These are phyloP conservation scores for Candida easanensis DNA, from an alignment of 805 yeast genomes.

Conservation along the genomic window DNA sequence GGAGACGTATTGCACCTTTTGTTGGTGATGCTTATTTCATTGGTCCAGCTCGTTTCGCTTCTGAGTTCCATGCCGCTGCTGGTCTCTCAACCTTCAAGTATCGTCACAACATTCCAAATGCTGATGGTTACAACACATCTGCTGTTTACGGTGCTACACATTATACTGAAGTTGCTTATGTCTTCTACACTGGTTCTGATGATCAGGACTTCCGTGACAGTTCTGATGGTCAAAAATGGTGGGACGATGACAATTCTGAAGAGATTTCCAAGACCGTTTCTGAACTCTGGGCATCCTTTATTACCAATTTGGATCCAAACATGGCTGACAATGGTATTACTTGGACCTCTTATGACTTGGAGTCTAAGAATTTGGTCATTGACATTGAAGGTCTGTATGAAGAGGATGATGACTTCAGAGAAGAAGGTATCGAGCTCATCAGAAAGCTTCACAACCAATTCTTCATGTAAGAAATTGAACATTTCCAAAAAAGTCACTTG, in stretches of 20 bases:
- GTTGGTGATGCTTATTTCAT: conserved; percentile 14
- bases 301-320: conserved; percentile 14
- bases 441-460: conserved; percentile 7
- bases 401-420: conserved; percentile 11
- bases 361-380: conserved; percentile 8
- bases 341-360: conserved; percentile 6
- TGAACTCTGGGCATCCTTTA: conserved; percentile 13
- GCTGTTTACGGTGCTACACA: conserved; percentile 9
- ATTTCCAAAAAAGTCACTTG: background rate
- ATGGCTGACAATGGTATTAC: conserved; percentile 5
- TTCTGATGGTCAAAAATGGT: conserved; percentile 13
- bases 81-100: conserved; percentile 10
- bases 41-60: conserved; percentile 14
- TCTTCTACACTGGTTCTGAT: conserved; percentile 9
- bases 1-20: conserved; percentile 5
- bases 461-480: conserved; percentile 1
- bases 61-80: conserved; percentile 5
- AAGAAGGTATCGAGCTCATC: conserved; percentile 4
- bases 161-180: conserved; percentile 10
- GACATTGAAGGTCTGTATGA: conserved; percentile 11
- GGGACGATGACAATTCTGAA: conserved; percentile 7
- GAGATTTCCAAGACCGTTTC: conserved; percentile 8
- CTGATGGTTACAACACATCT: conserved; percentile 4
- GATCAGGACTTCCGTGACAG: conserved; percentile 7
- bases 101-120: conserved; percentile 13